phyloP scores from a whole-genome alignment of 2,329 filamentous ascomycete genomes.

The Xylaria sp. region DNA sequence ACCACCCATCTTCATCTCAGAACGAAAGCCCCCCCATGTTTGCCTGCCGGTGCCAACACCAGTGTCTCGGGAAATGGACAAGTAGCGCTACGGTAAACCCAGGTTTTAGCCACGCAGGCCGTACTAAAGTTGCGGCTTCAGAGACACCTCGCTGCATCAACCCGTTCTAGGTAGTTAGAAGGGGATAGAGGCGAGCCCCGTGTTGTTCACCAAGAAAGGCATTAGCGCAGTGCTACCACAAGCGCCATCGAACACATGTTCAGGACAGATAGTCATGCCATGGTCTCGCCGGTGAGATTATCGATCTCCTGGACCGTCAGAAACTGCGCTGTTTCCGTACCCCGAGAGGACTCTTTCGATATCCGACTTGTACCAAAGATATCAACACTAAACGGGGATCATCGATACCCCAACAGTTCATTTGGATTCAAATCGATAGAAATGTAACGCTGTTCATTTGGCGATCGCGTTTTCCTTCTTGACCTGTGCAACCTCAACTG shows the following conservation, averaged over 20 bases:
- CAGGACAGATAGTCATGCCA: neutral
- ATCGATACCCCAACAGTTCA: neutral
- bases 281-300: no score
- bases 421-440: neutral
- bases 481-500: neutral
- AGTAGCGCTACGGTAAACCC: slow-evolving; percentile 21
- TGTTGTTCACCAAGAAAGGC: neutral
- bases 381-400: neutral
- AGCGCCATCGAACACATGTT: neutral
- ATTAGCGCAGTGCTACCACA: neutral
- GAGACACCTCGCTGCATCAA: neutral
- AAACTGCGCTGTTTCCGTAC: slow-evolving; percentile 22
- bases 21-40: slow-evolving; percentile 10
- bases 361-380: neutral
- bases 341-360: slow-evolving; percentile 4
- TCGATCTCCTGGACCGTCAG: neutral
- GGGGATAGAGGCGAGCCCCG: neutral
- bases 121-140: slow-evolving; percentile 1
- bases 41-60: slow-evolving; percentile 25
- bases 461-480: slow-evolving; percentile 8
- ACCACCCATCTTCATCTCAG: slow-evolving; percentile 31
- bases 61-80: slow-evolving; percentile 15
- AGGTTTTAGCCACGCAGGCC: slow-evolving; percentile 5
- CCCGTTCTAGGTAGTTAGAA: neutral
- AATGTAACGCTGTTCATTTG: neutral